These are phyloP conservation scores for Brassica carinata DNA, from an alignment of 345 rosid genomes.

Conservation along the genomic window DNA sequence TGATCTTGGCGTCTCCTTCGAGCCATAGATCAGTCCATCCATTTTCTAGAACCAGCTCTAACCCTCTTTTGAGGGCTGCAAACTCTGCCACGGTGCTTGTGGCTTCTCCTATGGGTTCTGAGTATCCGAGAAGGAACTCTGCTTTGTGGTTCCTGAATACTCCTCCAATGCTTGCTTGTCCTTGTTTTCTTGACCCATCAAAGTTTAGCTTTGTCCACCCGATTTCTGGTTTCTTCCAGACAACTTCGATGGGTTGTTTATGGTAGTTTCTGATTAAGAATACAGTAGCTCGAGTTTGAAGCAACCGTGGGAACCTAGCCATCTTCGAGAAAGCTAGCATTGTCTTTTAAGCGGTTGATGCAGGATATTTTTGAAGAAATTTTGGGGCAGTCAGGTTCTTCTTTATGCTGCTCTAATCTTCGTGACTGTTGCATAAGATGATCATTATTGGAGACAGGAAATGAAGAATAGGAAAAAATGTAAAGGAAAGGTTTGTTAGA, in stretches of 20 bases:
- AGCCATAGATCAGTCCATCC: constrained; percentile 79
- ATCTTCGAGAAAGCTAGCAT: constrained; percentile 49
- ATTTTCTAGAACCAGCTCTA: constrained; percentile 72
- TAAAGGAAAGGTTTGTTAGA: constrained; percentile 1
- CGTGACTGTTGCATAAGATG: neutral
- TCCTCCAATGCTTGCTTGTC: constrained; percentile 82
- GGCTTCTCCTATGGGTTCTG: constrained; percentile 70
- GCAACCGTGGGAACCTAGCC: constrained; percentile 41
- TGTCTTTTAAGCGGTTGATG: neutral
- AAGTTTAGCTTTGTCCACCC: constrained; percentile 91
- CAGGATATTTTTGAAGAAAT: neutral
- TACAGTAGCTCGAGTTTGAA: constrained; percentile 33
- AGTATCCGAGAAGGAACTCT: constrained; percentile 74
- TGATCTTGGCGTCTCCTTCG: constrained; percentile 74
- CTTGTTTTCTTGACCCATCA: constrained; percentile 65
- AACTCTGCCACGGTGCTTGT: constrained; percentile 76
- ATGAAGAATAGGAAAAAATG: neutral
- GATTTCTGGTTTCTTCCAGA: constrained; percentile 67
- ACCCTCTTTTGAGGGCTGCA: constrained; percentile 71
- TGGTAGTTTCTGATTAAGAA: constrained; percentile 50
- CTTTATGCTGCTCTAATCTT: neutral
- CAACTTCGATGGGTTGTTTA: constrained; percentile 57
- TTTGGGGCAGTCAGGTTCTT: neutral
- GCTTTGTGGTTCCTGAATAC: constrained; percentile 79
- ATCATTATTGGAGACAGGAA: neutral